phyloP scores from a whole-genome alignment of 345 rosid species.

The Lepidium aucheri region DNA sequence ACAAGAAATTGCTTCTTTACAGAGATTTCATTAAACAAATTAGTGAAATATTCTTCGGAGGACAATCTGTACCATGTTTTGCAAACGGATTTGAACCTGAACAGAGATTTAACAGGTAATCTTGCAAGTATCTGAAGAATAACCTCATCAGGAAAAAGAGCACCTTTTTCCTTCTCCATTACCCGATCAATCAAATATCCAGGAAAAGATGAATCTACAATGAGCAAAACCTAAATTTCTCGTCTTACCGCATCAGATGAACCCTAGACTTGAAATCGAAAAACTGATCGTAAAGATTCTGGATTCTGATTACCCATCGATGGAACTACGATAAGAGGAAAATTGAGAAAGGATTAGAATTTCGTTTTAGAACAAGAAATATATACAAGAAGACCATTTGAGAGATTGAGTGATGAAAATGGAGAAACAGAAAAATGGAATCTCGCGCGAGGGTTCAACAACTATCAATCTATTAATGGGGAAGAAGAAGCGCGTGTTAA shows the following conservation, averaged over 20 bases:
- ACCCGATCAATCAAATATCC: neutral
- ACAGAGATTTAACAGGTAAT: constrained; percentile 65
- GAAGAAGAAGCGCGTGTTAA: constrained; percentile 10
- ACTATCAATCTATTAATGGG: neutral
- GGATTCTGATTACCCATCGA: neutral
- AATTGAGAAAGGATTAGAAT: neutral
- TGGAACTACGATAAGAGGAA: neutral
- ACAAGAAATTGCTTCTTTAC: constrained; percentile 43
- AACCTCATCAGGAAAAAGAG: constrained; percentile 64
- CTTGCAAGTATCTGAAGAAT: constrained; percentile 60
- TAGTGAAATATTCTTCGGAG: constrained; percentile 49
- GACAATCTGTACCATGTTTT: constrained; percentile 60
- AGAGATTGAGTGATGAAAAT: neutral
- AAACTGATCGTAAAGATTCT: neutral
- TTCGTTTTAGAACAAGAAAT: neutral
- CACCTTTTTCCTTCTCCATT: constrained; percentile 30
- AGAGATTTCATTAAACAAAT: constrained; percentile 46
- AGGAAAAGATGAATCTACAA: neutral
- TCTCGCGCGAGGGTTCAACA: constrained; percentile 1
- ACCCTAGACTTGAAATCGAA: neutral
- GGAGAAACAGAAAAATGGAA: neutral
- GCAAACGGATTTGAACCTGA: constrained; percentile 63
- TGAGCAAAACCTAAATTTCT: neutral
- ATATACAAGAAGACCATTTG: neutral
- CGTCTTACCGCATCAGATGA: constrained; percentile 7